These are phyloP conservation scores for Aureobasidium zeae DNA, from an alignment of 2,329 filamentous ascomycete species.

Conservation along the genomic window DNA sequence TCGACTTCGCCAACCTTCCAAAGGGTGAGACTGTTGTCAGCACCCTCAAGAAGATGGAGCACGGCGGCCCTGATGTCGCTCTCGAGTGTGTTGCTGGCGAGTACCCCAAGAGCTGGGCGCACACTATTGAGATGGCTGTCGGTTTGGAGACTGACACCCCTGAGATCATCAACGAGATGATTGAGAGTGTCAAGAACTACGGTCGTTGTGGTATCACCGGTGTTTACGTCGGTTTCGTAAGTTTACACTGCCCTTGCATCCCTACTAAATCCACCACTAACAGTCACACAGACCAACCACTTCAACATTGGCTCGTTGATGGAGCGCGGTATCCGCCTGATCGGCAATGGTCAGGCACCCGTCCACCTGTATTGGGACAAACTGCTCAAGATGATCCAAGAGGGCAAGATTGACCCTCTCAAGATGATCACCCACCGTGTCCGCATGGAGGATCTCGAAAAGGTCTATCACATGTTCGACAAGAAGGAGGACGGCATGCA, in stretches of 20 bases:
- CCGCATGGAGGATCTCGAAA: constrained; percentile 39
- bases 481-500: constrained; percentile 67
- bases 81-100: constrained; percentile 60
- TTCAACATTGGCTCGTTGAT: constrained; percentile 75
- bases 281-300: constrained; percentile 52
- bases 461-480: constrained; percentile 54
- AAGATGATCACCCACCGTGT: constrained; percentile 77
- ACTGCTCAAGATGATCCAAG: constrained; percentile 58
- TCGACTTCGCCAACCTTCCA: constrained; percentile 61
- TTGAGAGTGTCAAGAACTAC: constrained; percentile 61
- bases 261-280: constrained; percentile 18
- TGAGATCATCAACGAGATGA: constrained; percentile 73
- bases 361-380: constrained; percentile 79
- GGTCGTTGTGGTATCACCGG: constrained; percentile 71
- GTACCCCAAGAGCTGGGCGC: constrained; percentile 53
- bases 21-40: constrained; percentile 53
- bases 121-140: constrained; percentile 49
- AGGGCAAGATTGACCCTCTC: constrained; percentile 60
- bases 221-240: constrained; percentile 51
- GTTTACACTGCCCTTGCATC: constrained; percentile 22
- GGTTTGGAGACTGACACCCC: constrained; percentile 78
- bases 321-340: constrained; percentile 76
- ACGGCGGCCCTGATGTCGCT: constrained; percentile 63
- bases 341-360: constrained; percentile 58
- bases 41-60: constrained; percentile 63